Percentiles rank a stretch among this genome's conserved stretches.
Evolutionary conservation across 768 basidiomycete species (phyloP).

Genomic region (Trametes punicea): DNA sequence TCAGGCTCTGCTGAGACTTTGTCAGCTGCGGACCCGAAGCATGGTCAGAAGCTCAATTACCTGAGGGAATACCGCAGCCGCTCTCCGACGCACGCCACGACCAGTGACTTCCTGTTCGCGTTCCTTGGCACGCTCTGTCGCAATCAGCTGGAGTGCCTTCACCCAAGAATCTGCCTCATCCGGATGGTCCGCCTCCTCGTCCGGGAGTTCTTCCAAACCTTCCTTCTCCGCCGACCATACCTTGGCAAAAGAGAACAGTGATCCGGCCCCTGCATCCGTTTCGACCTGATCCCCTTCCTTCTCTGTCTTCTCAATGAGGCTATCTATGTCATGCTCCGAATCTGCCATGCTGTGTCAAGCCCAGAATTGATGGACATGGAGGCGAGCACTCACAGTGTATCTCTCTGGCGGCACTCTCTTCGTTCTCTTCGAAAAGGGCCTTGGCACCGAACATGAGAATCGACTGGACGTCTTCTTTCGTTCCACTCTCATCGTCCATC

Average conservation of each 20-base stretch:
- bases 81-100: slow-evolving; percentile 71
- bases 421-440: slow-evolving; percentile 72
- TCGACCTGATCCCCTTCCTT: slow-evolving; percentile 57
- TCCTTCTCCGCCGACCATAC: slow-evolving; percentile 86
- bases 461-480: slow-evolving; percentile 77
- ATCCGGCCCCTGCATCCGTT: slow-evolving; percentile 40
- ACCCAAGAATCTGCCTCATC: slow-evolving; percentile 82
- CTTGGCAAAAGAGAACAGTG: slow-evolving; percentile 81
- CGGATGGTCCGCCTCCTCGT: slow-evolving; percentile 37
- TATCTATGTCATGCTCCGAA: slow-evolving; percentile 77
- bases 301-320: slow-evolving; percentile 83
- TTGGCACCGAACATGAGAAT: slow-evolving; percentile 89
- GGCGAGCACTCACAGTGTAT: slow-evolving; percentile 54
- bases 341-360: slow-evolving; percentile 40
- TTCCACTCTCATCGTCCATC: slow-evolving; percentile 82
- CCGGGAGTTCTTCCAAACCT: slow-evolving; percentile 61
- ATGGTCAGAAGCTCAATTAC: slow-evolving; percentile 23
- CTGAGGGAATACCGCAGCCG: slow-evolving; percentile 47
- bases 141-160: slow-evolving; percentile 53
- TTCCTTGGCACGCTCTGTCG: slow-evolving; percentile 43
- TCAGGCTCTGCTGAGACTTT: slow-evolving; percentile 27
- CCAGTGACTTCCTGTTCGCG: slow-evolving; percentile 57
- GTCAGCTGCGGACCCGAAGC: background rate
- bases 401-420: slow-evolving; percentile 48
- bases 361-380: background rate